Conservation (phyloP, 1,139 yeast species). For the Kodamaea suecica region DNA sequence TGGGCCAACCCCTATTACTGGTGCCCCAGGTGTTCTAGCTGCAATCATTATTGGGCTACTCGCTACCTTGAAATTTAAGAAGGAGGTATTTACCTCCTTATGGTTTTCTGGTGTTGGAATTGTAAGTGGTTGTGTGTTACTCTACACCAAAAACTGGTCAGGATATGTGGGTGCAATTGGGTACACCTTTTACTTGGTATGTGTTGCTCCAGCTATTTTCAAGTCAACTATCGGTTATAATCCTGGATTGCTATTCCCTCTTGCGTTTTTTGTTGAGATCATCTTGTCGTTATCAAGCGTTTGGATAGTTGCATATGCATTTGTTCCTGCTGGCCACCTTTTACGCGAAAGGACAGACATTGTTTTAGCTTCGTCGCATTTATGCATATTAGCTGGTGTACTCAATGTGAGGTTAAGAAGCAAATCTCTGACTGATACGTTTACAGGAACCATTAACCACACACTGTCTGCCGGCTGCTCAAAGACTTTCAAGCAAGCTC, state of each 20-base stretch:
- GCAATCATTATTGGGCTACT: conserved; percentile 58
- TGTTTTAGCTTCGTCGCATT: conserved; percentile 46
- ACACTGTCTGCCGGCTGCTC: not conserved
- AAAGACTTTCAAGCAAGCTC: conserved; percentile 20
- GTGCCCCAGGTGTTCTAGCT: conserved; percentile 67
- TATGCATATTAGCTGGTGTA: conserved; percentile 46
- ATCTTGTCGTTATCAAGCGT: conserved; percentile 74
- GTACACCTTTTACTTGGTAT: conserved; percentile 60
- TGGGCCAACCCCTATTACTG: conserved; percentile 91
- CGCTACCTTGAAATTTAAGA: conserved; percentile 20
- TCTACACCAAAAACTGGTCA: conserved; percentile 65
- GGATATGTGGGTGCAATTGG: conserved; percentile 77
- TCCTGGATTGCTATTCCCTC: conserved; percentile 55
- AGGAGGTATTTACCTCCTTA: conserved; percentile 20
- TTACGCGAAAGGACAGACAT: conserved; percentile 86
- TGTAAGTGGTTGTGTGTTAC: conserved; percentile 48
- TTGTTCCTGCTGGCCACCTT: conserved; percentile 90
- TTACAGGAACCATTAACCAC: no score
- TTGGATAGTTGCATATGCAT: conserved; percentile 97
- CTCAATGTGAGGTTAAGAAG: conserved; percentile 31
- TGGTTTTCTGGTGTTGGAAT: conserved; percentile 40
- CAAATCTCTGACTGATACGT: conserved; percentile 2
- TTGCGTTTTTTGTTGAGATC: conserved; percentile 55
- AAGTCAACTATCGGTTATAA: conserved; percentile 55
- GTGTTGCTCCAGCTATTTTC: conserved; percentile 63